These are phyloP conservation scores for Calonectria hawksworthii DNA, from an alignment of 2,329 filamentous ascomycete species.

Conservation along the genomic window DNA sequence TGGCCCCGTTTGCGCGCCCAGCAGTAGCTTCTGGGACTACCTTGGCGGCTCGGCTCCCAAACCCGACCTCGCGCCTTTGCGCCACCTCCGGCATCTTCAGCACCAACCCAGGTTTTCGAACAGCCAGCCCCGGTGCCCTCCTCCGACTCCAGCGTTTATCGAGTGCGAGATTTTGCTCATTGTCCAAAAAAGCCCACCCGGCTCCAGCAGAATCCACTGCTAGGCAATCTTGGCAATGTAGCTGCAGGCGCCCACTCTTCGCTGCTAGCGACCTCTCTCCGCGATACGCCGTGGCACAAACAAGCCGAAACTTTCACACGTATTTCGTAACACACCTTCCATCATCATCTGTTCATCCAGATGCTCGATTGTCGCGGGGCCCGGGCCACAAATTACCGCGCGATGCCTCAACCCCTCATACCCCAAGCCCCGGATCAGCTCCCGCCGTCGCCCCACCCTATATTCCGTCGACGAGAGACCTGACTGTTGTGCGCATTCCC, in stretches of 20 bases:
- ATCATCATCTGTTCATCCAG: conserved; percentile 92
- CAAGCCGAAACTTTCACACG: conserved; percentile 81
- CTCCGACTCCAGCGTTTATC: conserved; percentile 2
- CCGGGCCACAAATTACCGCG: conserved; percentile 90
- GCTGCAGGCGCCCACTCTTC: conserved; percentile 26
- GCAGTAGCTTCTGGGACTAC: conserved; percentile 29
- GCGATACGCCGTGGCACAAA: conserved; percentile 23
- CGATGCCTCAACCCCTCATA: conserved; percentile 85
- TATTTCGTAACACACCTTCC: conserved; percentile 98
- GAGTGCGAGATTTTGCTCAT: background rate
- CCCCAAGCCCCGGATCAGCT: conserved; percentile 64
- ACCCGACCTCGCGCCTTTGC: conserved; percentile 31
- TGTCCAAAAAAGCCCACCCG: conserved; percentile 7
- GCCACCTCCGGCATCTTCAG: conserved; percentile 19
- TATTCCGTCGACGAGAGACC: conserved; percentile 74
- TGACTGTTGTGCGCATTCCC: conserved; percentile 95
- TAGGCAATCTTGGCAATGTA: conserved; percentile 28
- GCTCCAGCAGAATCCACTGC: conserved; percentile 21
- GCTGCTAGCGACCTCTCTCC: conserved; percentile 20
- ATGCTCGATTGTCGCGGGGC: conserved; percentile 74
- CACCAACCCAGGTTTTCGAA: background rate
- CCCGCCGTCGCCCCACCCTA: conserved; percentile 73
- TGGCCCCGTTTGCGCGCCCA: conserved; percentile 41
- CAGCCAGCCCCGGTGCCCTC: conserved; percentile 13
- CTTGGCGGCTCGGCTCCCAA: conserved; percentile 37